phyloP scores from a whole-genome alignment of 495 filamentous ascomycete genomes.

The Hyaloscypha variabilis region DNA sequence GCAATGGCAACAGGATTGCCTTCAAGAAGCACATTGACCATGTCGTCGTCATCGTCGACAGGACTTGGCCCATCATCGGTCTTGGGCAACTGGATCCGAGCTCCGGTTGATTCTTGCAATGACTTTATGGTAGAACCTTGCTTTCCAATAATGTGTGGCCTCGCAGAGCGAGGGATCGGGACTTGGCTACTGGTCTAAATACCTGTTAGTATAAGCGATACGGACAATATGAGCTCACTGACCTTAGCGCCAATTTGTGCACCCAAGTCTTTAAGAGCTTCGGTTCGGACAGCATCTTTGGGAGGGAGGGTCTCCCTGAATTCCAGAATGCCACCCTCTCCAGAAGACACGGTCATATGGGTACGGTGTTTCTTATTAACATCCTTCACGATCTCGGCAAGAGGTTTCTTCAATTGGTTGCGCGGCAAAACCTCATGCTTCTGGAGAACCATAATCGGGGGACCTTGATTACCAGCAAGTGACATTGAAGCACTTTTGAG shows the following conservation, averaged over 20 bases:
- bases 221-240: constrained; percentile 24
- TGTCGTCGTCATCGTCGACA: constrained; percentile 74
- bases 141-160: constrained; percentile 88
- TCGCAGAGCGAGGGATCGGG: constrained; percentile 78
- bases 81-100: constrained; percentile 86
- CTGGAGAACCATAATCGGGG: constrained; percentile 49
- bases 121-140: constrained; percentile 87
- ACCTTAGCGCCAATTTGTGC: constrained; percentile 85
- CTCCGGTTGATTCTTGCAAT: constrained; percentile 81
- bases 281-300: constrained; percentile 63
- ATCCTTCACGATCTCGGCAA: constrained; percentile 80
- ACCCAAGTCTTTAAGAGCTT: constrained; percentile 84
- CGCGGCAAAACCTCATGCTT: constrained; percentile 72
- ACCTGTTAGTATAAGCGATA: constrained; percentile 1
- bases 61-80: constrained; percentile 56
- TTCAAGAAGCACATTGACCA: constrained; percentile 85
- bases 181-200: constrained; percentile 71
- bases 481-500: constrained; percentile 48
- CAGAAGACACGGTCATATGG: constrained; percentile 72
- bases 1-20: constrained; percentile 84
- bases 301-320: constrained; percentile 82
- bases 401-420: constrained; percentile 76
- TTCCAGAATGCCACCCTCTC: constrained; percentile 66
- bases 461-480: constrained; percentile 20
- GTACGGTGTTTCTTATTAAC: constrained; percentile 88